Base-by-base conservation (phyloP, 768 basidiomycete genomes). In the Boletus rubroflammeus region DNA sequence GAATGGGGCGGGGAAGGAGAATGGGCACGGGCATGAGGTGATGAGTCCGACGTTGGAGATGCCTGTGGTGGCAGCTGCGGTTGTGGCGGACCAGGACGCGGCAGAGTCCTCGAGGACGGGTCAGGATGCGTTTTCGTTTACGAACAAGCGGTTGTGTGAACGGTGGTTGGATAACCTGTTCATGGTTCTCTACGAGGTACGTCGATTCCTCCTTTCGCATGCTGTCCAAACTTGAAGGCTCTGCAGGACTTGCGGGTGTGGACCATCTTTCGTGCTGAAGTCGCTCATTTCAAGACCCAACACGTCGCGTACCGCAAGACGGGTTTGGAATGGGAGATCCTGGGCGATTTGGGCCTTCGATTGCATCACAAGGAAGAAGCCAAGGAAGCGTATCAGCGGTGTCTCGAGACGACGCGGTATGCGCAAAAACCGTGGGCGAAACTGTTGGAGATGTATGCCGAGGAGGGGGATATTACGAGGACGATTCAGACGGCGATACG, bases 191-290 rank as follows among this genome's bases (percentile, higher is more conserved):
- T 98, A 98, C 67, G 95, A 98, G 82, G 94, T 90, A 47, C 35
- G 79, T 70, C 5, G 64, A 5, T 25, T 19, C 35, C n/a, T 15
- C 2, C 10, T 3, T 8, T 3, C 2, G 9, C 17, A 17, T 38
- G 7, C 5, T 19, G 23, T n/a, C 15, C 13, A 3, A 26, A 23
- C 10, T 38, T 53, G 17, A 56, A 8, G 13, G 11, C 8, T 3
- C 3, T 38, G 6, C n/a, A 61, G 92, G 97, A 99, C 69, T 77
- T 99, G 36, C 85, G 97, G 15, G 90, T 99, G 5, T 98, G 96
- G 88, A 99, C 97, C 1, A 98, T 99, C 64, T 99, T 96, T 83
- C 83, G 97, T 23, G 96, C 97, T 3, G 97, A 98, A 67, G 90
- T 98, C 11, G 94, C 95, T 0, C 97, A 99, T 68, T 99, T 97